A percentile compares a stretch with the other conserved stretches of the same genome.
These are phyloP conservation scores for Pyrenopolyporus hunteri DNA, from an alignment of 495 filamentous ascomycete species.

Conservation along the genomic window DNA sequence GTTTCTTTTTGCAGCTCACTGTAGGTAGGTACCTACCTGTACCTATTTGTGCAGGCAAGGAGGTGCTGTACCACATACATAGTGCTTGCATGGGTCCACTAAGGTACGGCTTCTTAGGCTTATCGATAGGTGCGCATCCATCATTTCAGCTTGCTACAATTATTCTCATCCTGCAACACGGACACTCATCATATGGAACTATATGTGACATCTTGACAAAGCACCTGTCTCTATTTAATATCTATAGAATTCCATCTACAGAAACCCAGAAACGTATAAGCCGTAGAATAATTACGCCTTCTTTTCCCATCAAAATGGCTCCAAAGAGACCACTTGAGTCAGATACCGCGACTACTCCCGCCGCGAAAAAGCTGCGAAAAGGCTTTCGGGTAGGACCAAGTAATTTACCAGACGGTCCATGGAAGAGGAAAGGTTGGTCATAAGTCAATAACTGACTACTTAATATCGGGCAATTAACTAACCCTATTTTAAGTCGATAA, in stretches of 20 bases:
- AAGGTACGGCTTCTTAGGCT: no score
- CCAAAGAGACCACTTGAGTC: slow-evolving; percentile 64
- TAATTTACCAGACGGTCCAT: slow-evolving; percentile 90
- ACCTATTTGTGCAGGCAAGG: no score
- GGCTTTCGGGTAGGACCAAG: slow-evolving; percentile 81
- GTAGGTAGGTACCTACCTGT: no score
- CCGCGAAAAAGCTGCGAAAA: slow-evolving; percentile 55
- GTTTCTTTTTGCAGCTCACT: no score
- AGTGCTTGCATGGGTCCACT: no score
- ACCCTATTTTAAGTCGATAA: slow-evolving; percentile 80
- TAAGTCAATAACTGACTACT: not conserved
- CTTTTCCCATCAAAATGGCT: slow-evolving; percentile 56
- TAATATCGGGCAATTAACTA: no score
- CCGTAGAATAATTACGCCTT: not conserved
- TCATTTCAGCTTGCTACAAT: no score
- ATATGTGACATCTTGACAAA: no score
- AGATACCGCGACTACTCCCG: slow-evolving; percentile 46
- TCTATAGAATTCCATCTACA: not conserved
- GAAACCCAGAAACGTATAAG: not conserved
- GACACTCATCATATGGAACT: no score
- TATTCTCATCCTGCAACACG: no score
- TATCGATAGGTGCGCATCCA: not conserved
- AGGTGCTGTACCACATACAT: no score
- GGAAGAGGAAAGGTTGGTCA: slow-evolving; percentile 80
- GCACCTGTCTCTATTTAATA: not conserved